A percentile compares a stretch with the other conserved stretches of the same genome.
Evolutionary conservation across 2,329 filamentous ascomycete genomes (phyloP).

Genomic region (Cercospora zeae-maydis): DNA sequence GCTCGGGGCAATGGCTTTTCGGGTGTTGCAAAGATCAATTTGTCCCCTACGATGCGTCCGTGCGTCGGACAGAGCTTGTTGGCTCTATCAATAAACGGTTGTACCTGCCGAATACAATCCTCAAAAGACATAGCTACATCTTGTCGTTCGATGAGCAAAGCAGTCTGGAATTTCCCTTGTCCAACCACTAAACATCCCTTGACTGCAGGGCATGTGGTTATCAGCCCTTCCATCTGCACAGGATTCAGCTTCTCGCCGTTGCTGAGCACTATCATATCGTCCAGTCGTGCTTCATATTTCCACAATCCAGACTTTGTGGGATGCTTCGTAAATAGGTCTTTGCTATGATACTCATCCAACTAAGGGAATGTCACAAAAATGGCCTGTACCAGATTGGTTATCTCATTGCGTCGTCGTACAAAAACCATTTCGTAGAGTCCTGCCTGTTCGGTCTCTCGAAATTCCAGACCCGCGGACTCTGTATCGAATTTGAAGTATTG

Average conservation of each 20-base stretch:
- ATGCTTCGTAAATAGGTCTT: conserved; percentile 41
- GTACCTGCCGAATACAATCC: conserved; percentile 16
- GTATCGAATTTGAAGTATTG: conserved; percentile 14
- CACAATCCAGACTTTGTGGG: conserved; percentile 38
- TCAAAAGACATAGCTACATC: background rate
- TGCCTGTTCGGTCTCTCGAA: conserved; percentile 6
- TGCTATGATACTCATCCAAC: conserved; percentile 36
- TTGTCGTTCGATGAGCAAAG: conserved; percentile 14
- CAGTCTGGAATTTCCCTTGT: conserved; percentile 12
- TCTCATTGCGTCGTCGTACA: conserved; percentile 12
- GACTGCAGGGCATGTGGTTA: conserved; percentile 42
- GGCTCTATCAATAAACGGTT: conserved; percentile 17
- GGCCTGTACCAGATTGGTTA: conserved; percentile 9
- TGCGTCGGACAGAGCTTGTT: conserved; percentile 14
- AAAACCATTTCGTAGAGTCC: conserved; percentile 18
- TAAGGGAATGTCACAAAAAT: conserved; percentile 34
- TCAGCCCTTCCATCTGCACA: conserved; percentile 32
- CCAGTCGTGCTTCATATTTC: conserved; percentile 39
- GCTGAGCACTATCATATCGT: conserved; percentile 46
- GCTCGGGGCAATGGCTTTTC: conserved; percentile 18
- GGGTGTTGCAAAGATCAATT: conserved; percentile 14
- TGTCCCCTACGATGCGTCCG: conserved; percentile 15
- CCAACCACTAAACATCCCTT: conserved; percentile 49
- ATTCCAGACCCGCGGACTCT: conserved; percentile 5
- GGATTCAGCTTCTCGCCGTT: conserved; percentile 51